A percentile compares a stretch with the other conserved stretches of the same genome.
These are phyloP conservation scores for Cylindrotheca closterium DNA, from an alignment of 108 stramenopile genomes.

Conservation along the genomic window DNA sequence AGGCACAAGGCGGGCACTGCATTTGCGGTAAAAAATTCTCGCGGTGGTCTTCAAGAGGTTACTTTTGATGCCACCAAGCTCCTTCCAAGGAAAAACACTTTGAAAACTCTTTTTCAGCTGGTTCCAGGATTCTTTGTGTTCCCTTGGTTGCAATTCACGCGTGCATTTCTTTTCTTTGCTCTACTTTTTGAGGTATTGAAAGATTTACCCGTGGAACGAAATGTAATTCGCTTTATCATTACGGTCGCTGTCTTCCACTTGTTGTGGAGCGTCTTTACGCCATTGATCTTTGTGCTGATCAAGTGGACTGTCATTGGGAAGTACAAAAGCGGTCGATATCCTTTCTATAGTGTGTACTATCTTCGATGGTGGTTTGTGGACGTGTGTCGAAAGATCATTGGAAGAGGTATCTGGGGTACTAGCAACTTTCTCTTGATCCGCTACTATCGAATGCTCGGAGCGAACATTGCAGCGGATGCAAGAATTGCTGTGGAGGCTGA, in stretches of 20 bases:
- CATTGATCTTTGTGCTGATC: slow-evolving; percentile 46
- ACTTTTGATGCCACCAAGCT: slow-evolving; percentile 32
- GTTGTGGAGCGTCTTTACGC: slow-evolving; percentile 43
- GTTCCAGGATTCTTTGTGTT: slow-evolving; percentile 39
- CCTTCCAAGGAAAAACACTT: slow-evolving; percentile 7
- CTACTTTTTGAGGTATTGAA: slow-evolving; percentile 29
- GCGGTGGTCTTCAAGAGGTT: too few species aligned
- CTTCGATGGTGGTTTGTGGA: slow-evolving; percentile 73
- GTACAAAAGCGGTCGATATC: slow-evolving; percentile 52
- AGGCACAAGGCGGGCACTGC: too few species aligned
- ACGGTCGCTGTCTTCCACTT: slow-evolving; percentile 42
- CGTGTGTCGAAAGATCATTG: slow-evolving; percentile 45
- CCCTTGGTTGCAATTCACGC: slow-evolving; percentile 44
- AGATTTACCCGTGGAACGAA: slow-evolving; percentile 24
- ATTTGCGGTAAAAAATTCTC: neutral
- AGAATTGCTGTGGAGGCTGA: slow-evolving; percentile 47
- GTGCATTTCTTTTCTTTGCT: slow-evolving; percentile 51
- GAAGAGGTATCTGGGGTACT: slow-evolving; percentile 45
- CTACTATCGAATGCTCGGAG: slow-evolving; percentile 59
- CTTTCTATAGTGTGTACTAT: slow-evolving; percentile 51
- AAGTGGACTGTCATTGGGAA: slow-evolving; percentile 64
- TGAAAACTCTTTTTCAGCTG: slow-evolving; percentile 32
- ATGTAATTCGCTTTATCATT: slow-evolving; percentile 37
- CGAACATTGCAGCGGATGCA: slow-evolving; percentile 48
- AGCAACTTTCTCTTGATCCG: slow-evolving; percentile 18